phyloP scores from a whole-genome alignment of 1,284 basidiomycete species.

The Malassezia brasiliensis region DNA sequence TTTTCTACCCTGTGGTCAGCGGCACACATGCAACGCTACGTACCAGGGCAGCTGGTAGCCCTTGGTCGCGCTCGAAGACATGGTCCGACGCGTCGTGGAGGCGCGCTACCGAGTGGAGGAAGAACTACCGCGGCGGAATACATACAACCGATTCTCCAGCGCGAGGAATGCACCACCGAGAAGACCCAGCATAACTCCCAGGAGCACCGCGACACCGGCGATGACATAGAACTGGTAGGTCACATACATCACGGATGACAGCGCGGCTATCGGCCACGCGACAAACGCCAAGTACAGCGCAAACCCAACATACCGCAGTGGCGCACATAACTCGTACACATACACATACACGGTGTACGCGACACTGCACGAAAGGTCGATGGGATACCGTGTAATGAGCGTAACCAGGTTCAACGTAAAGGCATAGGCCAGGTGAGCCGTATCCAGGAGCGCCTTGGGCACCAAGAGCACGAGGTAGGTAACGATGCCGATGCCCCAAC shows the following conservation, averaged over 20 bases:
- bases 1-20: constrained; percentile 37
- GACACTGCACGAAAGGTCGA: background rate
- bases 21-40: background rate
- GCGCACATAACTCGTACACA: background rate
- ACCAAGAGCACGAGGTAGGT: background rate
- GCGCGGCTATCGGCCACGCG: constrained; percentile 4
- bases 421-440: background rate
- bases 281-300: constrained; percentile 1
- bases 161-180: background rate
- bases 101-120: background rate
- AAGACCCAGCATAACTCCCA: constrained; percentile 2
- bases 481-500: background rate
- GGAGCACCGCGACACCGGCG: constrained; percentile 5
- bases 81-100: background rate
- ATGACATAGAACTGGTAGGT: constrained; percentile 9
- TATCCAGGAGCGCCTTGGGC: background rate
- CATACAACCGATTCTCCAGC: constrained; percentile 8
- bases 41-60: constrained; percentile 15
- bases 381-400: background rate
- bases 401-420: background rate
- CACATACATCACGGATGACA: background rate
- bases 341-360: background rate
- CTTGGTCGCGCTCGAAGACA: background rate
- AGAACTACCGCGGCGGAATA: background rate
- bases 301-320: background rate